Conservation (phyloP, 176 grass and related monocot genomes). For the Areca catechu region DNA sequence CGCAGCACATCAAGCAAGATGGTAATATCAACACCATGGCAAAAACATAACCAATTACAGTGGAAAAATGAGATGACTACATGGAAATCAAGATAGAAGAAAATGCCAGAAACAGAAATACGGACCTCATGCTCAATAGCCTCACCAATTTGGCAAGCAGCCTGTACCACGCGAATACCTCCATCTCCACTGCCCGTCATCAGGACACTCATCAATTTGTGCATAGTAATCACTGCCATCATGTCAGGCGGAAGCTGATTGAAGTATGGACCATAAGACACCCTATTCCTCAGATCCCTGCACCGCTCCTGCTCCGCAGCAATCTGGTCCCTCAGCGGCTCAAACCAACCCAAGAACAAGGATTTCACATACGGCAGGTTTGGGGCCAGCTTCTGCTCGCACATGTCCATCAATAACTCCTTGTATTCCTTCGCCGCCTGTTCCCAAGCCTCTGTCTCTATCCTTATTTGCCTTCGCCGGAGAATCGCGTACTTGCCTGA, state of each 20-base stretch:
- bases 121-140: slow-evolving; percentile 79
- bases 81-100: too few relatives aligned
- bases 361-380: slow-evolving; percentile 93
- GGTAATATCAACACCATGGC: too few relatives aligned
- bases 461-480: slow-evolving; percentile 53
- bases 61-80: too few relatives aligned
- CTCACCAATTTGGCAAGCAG: slow-evolving; percentile 50
- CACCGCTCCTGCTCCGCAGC: slow-evolving; percentile 45
- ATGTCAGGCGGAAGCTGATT: slow-evolving; percentile 63
- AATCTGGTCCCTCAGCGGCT: slow-evolving; percentile 70
- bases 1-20: too few relatives aligned
- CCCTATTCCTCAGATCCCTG: slow-evolving; percentile 1
- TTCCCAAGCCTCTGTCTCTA: slow-evolving; percentile 95
- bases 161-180: slow-evolving; percentile 59
- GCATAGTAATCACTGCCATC: slow-evolving; percentile 99
- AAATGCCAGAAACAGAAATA: not conserved
- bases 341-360: slow-evolving; percentile 88
- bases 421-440: slow-evolving; percentile 85
- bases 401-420: slow-evolving; percentile 80
- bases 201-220: slow-evolving; percentile 90
- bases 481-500: slow-evolving; percentile 35
- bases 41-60: too few relatives aligned
- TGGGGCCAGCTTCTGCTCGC: slow-evolving; percentile 74
- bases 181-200: slow-evolving; percentile 58
- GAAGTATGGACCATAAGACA: slow-evolving; percentile 31